Percentiles rank a stretch among this genome's conserved stretches.
Evolutionary conservation across 768 basidiomycete species (phyloP).

Genomic region (Suillus spraguei): DNA sequence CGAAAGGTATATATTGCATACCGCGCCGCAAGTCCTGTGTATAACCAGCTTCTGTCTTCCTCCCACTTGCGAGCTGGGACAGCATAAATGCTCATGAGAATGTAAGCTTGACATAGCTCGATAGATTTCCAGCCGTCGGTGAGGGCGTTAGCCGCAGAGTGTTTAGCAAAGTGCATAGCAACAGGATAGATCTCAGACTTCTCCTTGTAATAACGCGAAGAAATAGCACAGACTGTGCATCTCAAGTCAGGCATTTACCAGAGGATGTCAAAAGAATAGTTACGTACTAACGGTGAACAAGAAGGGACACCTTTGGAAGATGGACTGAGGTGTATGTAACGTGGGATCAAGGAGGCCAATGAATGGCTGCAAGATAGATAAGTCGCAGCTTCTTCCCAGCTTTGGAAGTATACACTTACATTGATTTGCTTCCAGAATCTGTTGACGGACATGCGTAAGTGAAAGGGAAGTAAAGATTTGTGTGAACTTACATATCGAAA

Average conservation of each 20-base stretch:
- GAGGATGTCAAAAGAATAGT: neutral
- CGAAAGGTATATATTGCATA: constrained; percentile 22
- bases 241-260: neutral
- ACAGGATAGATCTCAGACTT: constrained; percentile 86
- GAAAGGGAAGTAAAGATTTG: neutral
- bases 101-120: constrained; percentile 89
- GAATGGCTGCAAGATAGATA: constrained; percentile 44
- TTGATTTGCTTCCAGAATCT: constrained; percentile 77
- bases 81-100: constrained; percentile 82
- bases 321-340: constrained; percentile 77
- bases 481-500: constrained; percentile 72
- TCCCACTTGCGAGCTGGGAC: constrained; percentile 86
- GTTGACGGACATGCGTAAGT: constrained; percentile 13
- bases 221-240: constrained; percentile 75
- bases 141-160: constrained; percentile 77
- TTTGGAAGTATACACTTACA: constrained; percentile 40
- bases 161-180: constrained; percentile 88
- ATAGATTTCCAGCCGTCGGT: constrained; percentile 85
- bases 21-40: constrained; percentile 86
- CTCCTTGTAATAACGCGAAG: constrained; percentile 76
- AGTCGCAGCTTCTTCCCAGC: neutral
- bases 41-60: constrained; percentile 88
- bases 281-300: constrained; percentile 83
- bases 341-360: constrained; percentile 80
- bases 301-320: constrained; percentile 86